Evolutionary conservation across 1,284 basidiomycete genomes (phyloP), one percentile per base, ranked within the genome.

Genomic region (Ustilago loliicola): DNA sequence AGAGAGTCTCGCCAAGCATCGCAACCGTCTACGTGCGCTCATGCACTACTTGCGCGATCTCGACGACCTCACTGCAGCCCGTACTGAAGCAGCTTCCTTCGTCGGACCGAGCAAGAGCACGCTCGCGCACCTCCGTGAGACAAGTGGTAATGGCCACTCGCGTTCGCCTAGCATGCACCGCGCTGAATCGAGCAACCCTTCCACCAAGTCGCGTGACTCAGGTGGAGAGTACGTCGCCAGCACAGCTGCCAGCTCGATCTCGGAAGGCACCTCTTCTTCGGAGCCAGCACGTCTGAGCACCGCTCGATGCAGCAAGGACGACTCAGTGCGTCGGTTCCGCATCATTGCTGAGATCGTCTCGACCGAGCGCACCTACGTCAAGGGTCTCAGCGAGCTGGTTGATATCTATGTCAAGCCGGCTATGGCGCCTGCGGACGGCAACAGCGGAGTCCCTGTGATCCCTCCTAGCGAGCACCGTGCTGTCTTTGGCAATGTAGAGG

Each of bases 41-140:
- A 95, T 98, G 92, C 92, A 93, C 19, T 98, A 98, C 87, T 90
- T 99, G 23, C 92, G 92, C 81, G 96, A 99, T 83, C 92, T 99
- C 90, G 93, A 96, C 83, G 96, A 98, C 84, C 89, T 99, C 36
- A 57, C 65, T 4, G 67, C 72, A 2, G 65, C 61, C 23, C 64
- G 70, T 40, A 67, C 57, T 42, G 65, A 66, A 34, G 63, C 69
- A 21, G 55, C 55, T 36, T 62, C 63, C 1, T 66, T 62, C 25
- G 60, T 72, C 19, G 69, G 60, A 34, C 63, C 69, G 10, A 72
- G 69, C 60, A 72, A 66, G 60, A 72, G 63, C 60, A 54, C 54
- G 7, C 63, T 72, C 15, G 60, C 60, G 11, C 69, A 72, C 23
- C 63, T 72, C 34, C 63, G 69, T 13, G 63, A 72, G 2, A 55